Evolutionary conservation across 345 rosid species (phyloP), one percentile per base, ranked within the genome.

Genomic region (Adansonia digitata): DNA sequence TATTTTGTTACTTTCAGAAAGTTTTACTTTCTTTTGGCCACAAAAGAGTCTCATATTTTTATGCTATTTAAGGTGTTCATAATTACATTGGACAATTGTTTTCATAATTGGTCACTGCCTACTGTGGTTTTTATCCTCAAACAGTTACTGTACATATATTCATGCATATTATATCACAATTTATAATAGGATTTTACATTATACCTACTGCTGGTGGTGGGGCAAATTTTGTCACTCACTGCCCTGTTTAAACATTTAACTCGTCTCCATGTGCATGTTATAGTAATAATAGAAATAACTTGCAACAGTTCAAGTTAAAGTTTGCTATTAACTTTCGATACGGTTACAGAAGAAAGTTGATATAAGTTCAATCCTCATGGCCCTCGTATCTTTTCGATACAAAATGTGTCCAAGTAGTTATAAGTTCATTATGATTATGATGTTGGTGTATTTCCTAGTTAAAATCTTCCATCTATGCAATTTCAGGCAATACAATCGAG

Each of bases 401-500:
- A 34, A 52, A 70, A 75, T 37, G 24, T 31, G 13, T 31, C 39
- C 26, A 2, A 40, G 55, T 43, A 61, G 49, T 26, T 7, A 31
- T 43, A 22, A 14, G 34, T 48, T n/a, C 27, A 29, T 74, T 5
- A 20, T 31, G 45, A n/a, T 37, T 34, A 20, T 31, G 46, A 48
- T 45, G 15, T 20, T 73, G 48, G 12, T 53, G 26, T 57, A 40
- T 15, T 56, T 51, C 7, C n/a, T 11, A 20, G 17, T 42, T 22
- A 66, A 5, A n/a, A 10, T 11, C 22, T 66, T 48, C 24, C 11
- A n/a, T 74, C 37, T 45, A 62, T 39, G 5, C 45, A 9, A 78
- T 67, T 71, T 82, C 92, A 89, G 92, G 89, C 71, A 69, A 76
- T 56, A 56, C 85, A 17, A 79, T 35, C 18, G 92, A 83, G 74